Evolutionary conservation across 78 protist species (phyloP).

Genomic region (Dictyostelium capitatum): DNA sequence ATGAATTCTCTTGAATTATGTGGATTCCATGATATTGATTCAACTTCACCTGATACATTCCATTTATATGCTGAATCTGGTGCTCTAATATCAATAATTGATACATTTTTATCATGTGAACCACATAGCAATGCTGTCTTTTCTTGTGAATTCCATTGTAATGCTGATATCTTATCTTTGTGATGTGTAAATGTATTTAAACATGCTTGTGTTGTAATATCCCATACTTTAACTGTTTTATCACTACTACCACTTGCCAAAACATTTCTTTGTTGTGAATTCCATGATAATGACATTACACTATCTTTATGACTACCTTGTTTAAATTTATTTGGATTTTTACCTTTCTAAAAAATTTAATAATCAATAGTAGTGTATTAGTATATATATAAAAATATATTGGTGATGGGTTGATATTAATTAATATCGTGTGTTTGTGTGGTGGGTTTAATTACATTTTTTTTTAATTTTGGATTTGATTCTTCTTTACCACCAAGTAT

Average conservation of each 20-base stretch:
- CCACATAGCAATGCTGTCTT: conserved; percentile 67
- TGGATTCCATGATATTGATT: conserved; percentile 74
- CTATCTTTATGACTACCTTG: conserved; percentile 65
- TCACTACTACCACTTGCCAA: conserved; percentile 91
- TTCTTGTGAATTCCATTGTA: conserved; percentile 85
- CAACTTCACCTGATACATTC: conserved; percentile 65
- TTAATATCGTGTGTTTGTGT: no score
- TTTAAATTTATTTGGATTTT: neutral
- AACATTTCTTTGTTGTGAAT: conserved; percentile 79
- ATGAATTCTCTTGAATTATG: conserved; percentile 50
- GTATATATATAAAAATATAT: neutral
- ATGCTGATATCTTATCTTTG: conserved; percentile 77
- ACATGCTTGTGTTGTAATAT: conserved; percentile 58
- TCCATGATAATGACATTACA: conserved; percentile 82
- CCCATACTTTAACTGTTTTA: conserved; percentile 91
- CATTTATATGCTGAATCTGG: conserved; percentile 6
- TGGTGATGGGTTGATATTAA: no score
- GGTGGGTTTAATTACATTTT: neutral
- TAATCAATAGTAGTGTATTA: neutral
- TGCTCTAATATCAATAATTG: conserved; percentile 71
- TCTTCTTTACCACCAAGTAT: conserved; percentile 87
- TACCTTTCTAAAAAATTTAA: neutral
- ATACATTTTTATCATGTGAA: conserved; percentile 49
- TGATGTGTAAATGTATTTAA: conserved; percentile 86
- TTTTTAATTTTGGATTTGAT: conserved; percentile 53